phyloP scores from a whole-genome alignment of 345 rosid species.

The Arabis hirsuta region DNA sequence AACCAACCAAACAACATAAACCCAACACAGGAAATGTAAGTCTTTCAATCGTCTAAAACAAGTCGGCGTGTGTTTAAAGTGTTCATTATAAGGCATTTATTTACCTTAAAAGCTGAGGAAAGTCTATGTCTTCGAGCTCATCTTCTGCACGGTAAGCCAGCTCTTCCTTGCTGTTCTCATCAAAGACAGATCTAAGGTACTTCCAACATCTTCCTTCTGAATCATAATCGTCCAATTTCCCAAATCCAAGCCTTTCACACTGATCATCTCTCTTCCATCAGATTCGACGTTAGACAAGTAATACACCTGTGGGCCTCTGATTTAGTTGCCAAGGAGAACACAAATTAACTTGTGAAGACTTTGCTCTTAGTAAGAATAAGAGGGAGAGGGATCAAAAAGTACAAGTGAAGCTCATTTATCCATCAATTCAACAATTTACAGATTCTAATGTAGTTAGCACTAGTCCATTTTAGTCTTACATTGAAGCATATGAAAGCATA shows the following conservation, averaged over 20 bases:
- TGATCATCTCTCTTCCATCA: constrained; percentile 73
- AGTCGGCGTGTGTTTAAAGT: background rate
- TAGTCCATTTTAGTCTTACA: constrained; percentile 2
- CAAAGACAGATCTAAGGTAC: constrained; percentile 68
- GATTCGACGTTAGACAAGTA: constrained; percentile 64
- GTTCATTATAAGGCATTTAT: background rate
- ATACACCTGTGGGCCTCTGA: constrained; percentile 74
- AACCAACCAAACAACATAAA: constrained; percentile 40
- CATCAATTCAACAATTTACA: constrained; percentile 1
- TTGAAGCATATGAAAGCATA: constrained; percentile 11
- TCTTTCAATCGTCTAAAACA: constrained; percentile 1
- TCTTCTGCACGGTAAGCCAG: constrained; percentile 62
- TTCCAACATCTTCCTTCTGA: constrained; percentile 84
- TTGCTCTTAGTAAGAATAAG: background rate
- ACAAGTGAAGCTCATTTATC: constrained; percentile 8
- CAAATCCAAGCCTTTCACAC: constrained; percentile 82
- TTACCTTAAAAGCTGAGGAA: constrained; percentile 85
- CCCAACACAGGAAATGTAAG: constrained; percentile 12
- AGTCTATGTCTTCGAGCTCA: constrained; percentile 89
- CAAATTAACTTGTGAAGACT: constrained; percentile 15
- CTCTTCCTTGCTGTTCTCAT: constrained; percentile 48
- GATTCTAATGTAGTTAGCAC: constrained; percentile 9
- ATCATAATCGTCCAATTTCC: constrained; percentile 68
- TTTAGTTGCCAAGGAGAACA: constrained; percentile 22
- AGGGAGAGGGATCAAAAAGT: background rate